These are phyloP conservation scores for Aschersonia sp. DNA, from an alignment of 2,329 filamentous ascomycete genomes.

Conservation along the genomic window DNA sequence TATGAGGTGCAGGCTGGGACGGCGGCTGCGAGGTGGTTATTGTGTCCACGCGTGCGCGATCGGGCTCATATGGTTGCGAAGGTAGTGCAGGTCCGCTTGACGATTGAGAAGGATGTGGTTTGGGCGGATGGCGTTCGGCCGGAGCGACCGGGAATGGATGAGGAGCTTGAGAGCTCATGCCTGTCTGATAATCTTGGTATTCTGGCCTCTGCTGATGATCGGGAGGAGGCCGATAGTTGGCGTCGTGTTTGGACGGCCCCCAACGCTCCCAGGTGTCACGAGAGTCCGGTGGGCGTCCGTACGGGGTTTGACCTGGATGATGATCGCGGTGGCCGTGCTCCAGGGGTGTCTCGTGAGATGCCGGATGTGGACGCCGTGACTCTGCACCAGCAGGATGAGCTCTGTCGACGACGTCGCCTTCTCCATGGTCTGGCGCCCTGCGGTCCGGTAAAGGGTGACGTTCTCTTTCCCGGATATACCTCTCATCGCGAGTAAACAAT, in stretches of 20 bases:
- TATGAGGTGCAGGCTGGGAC: conserved; percentile 21
- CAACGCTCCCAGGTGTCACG: conserved; percentile 21
- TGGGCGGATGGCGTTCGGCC: conserved; percentile 18
- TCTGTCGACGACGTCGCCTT: conserved; percentile 28
- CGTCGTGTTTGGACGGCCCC: conserved; percentile 11
- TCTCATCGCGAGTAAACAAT: conserved; percentile 34
- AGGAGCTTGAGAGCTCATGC: conserved; percentile 21
- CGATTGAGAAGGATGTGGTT: conserved; percentile 20
- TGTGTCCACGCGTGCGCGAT: conserved; percentile 29
- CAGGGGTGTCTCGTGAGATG: conserved; percentile 18
- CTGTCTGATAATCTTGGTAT: conserved; percentile 33
- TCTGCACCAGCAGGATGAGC: conserved; percentile 33
- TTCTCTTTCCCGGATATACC: conserved; percentile 34
- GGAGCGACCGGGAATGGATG: conserved; percentile 17
- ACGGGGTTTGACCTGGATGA: conserved; percentile 30
- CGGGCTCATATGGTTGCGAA: conserved; percentile 31
- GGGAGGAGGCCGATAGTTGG: conserved; percentile 20
- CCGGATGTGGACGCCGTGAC: conserved; percentile 24
- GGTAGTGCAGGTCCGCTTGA: conserved; percentile 17
- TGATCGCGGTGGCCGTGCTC: conserved; percentile 26
- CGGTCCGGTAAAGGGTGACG: conserved; percentile 27
- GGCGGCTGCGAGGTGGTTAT: conserved; percentile 11
- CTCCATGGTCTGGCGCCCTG: conserved; percentile 12
- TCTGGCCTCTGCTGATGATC: conserved; percentile 21
- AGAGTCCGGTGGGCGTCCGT: conserved; percentile 24